Conservation (phyloP, 2,329 filamentous ascomycete genomes). For the Verticillium alfalfae region DNA sequence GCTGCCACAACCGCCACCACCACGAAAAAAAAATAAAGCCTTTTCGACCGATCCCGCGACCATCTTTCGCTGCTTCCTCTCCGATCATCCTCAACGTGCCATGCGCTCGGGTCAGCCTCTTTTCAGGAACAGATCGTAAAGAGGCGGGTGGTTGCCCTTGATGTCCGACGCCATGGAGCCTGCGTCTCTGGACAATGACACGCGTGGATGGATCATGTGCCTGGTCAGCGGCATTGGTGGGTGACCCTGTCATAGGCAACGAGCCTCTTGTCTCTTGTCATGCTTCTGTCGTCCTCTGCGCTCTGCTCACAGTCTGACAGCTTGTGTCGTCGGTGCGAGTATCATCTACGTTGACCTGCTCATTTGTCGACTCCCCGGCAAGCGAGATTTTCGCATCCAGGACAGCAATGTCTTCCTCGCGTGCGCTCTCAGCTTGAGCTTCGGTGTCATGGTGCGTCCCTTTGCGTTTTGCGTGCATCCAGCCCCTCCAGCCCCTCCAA, state of each 20-base stretch:
- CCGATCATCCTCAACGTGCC: background rate
- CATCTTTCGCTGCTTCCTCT: background rate
- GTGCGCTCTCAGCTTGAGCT: slow-evolving; percentile 83
- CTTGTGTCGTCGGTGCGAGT: slow-evolving; percentile 68
- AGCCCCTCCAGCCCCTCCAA: background rate
- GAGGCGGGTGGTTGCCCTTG: slow-evolving; percentile 3
- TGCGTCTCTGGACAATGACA: slow-evolving; percentile 64
- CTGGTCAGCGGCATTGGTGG: slow-evolving; percentile 70
- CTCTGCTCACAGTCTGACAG: slow-evolving; percentile 24
- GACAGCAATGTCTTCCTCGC: slow-evolving; percentile 86
- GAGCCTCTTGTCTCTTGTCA: background rate
- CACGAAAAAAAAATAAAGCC: too few species aligned
- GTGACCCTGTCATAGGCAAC: slow-evolving; percentile 13
- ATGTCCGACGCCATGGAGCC: slow-evolving; percentile 28
- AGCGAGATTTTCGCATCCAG: slow-evolving; percentile 77
- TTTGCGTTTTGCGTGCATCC: background rate
- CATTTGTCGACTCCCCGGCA: slow-evolving; percentile 65
- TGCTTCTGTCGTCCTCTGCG: background rate
- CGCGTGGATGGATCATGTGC: slow-evolving; percentile 88
- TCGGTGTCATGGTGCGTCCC: slow-evolving; percentile 84
- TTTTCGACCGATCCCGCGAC: background rate
- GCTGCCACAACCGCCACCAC: background rate
- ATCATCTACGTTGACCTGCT: slow-evolving; percentile 85
- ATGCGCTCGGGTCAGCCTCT: slow-evolving; percentile 5
- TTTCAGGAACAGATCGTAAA: slow-evolving; percentile 4